phyloP scores from a whole-genome alignment of 106 monocot species.

The Platanthera zijinensis region DNA sequence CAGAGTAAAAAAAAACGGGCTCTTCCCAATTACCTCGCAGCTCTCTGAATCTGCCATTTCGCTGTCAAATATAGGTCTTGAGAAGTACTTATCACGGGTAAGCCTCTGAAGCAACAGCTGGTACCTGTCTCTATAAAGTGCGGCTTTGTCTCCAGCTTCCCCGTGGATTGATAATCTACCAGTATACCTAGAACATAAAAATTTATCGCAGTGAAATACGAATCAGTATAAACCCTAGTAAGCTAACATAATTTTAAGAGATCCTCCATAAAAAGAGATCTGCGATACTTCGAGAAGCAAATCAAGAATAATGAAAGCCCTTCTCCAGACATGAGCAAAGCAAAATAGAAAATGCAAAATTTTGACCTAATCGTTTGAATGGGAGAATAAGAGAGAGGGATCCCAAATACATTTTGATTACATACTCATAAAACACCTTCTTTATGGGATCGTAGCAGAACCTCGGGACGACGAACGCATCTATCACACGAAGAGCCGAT shows the following conservation, averaged over 20 bases:
- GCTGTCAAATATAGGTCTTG: conserved; percentile 67
- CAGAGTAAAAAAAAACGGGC: neutral
- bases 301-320: neutral
- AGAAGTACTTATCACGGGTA: conserved; percentile 79
- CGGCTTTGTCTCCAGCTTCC: conserved; percentile 67
- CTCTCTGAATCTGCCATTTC: conserved; percentile 39
- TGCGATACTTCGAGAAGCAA: neutral
- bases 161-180: conserved; percentile 74
- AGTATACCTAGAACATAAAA: conserved; percentile 39
- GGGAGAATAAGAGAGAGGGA: neutral
- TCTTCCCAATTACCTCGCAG: conserved; percentile 44
- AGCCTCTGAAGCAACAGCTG: conserved; percentile 77
- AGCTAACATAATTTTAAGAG: neutral
- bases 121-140: conserved; percentile 75
- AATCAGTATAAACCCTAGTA: neutral
- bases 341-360: neutral
- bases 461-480: conserved; percentile 67
- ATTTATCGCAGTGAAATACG: neutral
- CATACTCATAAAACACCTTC: conserved; percentile 87
- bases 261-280: neutral
- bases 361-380: neutral
- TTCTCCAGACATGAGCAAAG: neutral
- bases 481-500: conserved; percentile 52
- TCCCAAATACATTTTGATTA: neutral
- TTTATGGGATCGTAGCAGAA: conserved; percentile 79